Base-by-base conservation (phyloP, 352 stramenopile genomes). In the Pseudoperonospora humuli region DNA sequence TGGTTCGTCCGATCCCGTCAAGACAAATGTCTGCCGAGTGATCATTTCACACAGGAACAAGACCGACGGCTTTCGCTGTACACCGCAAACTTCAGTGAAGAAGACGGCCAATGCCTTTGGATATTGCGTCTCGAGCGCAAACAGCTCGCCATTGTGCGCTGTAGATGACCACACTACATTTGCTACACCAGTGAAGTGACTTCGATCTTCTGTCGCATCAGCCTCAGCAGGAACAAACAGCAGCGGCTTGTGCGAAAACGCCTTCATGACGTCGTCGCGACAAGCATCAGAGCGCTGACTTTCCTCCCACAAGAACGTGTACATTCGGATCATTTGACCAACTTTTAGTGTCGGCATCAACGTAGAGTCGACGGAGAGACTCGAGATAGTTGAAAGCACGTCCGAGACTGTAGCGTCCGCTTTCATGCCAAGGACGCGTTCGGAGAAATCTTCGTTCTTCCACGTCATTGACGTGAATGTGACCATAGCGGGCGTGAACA, bases 31-130 rank as follows among this genome's bases (percentile, higher is more conserved):
- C 11, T 59, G 40, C 14, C 33, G 25, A 11, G n/a, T 26, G 7
- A 85, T 45, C 19, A 50, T 55, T 27, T 67, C 47, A 32, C 59
- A 79, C 9, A 90, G 52, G 10, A 68, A 67, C 1, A 36, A 47
- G 9, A 79, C 53, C 3, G 73, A 81, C 0, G 73, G 75, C 42
- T 83, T 85, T n/a, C 52, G 50, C n/a, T 70, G 51, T 10, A 90
- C 65, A 13, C 74, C 71, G 39, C 67, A 84, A 5, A 90, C 39
- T 0, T 79, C 62, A 5, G 59, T 69, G 51, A 90, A 90, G 34
- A 90, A 90, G 5, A 51, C 38, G 7, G 62, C 61, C 3, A 88
- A 54, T 7, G 48, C 34, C 27, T 66, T 75, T 5, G 74, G 48
- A 42, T 88, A 90, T 7, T 72, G n/a, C 3, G 51, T 45, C 13